These are phyloP conservation scores for Pochonia chlamydosporia DNA, from an alignment of 2,329 filamentous ascomycete genomes.

Conservation along the genomic window DNA sequence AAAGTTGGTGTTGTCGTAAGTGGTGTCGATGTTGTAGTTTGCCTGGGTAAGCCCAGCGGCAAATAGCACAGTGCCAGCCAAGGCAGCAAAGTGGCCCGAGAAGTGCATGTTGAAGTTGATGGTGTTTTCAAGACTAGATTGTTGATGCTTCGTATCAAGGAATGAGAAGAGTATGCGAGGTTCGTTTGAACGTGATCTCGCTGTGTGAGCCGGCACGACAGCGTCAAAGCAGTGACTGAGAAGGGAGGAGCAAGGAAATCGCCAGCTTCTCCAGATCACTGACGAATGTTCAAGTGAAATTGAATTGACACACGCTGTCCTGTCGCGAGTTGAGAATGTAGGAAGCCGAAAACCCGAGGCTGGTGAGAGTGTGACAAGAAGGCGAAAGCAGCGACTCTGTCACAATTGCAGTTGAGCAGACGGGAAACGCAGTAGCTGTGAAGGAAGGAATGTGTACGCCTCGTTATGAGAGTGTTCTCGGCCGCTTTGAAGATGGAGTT, in stretches of 20 bases:
- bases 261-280: not conserved
- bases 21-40: constrained; percentile 40
- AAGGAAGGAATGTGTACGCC: not conserved
- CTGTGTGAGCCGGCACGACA: constrained; percentile 14
- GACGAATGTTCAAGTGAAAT: not conserved
- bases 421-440: too few species aligned
- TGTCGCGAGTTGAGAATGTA: not conserved
- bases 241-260: not conserved
- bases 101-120: constrained; percentile 14
- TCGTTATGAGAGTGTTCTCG: not conserved
- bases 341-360: not conserved
- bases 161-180: not conserved
- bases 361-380: not conserved
- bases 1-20: constrained; percentile 49
- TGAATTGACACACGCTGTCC: not conserved
- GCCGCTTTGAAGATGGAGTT: not conserved
- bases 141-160: too few species aligned
- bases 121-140: not conserved
- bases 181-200: constrained; percentile 2
- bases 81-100: constrained; percentile 13
- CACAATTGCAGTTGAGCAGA: too few species aligned
- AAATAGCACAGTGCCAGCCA: constrained; percentile 25
- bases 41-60: constrained; percentile 18
- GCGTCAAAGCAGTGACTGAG: not conserved
- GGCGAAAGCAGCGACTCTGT: too few species aligned